These are phyloP conservation scores for Fagopyrum tataricum DNA, from an alignment of 148 eudicot species.

Conservation along the genomic window DNA sequence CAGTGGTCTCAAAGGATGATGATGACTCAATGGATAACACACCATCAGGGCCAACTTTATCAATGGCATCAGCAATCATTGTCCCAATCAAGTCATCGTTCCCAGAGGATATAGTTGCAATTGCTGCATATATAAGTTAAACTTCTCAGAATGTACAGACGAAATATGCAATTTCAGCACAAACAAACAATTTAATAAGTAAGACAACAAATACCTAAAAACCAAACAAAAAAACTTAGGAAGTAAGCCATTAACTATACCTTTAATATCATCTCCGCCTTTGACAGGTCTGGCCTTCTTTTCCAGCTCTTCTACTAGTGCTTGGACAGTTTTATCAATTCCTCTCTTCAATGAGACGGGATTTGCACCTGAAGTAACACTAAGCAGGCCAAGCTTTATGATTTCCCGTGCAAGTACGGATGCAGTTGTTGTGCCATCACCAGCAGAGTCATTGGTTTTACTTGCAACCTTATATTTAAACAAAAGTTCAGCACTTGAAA, in stretches of 20 bases:
- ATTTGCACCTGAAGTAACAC: conserved; percentile 95
- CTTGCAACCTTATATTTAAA: conserved; percentile 49
- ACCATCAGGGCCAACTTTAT: conserved; percentile 98
- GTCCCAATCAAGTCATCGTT: conserved; percentile 83
- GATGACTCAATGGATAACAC: conserved; percentile 95
- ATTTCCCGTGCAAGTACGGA: conserved; percentile 92
- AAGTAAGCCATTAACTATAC: conserved; percentile 22
- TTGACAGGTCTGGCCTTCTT: conserved; percentile 83
- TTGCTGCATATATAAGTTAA: conserved; percentile 38
- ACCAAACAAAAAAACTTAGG: no score
- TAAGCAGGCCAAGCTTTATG: conserved; percentile 69
- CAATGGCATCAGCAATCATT: conserved; percentile 98
- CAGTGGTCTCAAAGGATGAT: conserved; percentile 95
- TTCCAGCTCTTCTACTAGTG: conserved; percentile 71
- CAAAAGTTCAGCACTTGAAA: not conserved
- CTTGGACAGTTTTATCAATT: conserved; percentile 85
- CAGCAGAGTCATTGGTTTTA: conserved; percentile 96
- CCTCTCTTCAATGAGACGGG: conserved; percentile 93
- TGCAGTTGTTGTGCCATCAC: conserved; percentile 98
- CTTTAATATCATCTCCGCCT: conserved; percentile 91
- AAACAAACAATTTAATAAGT: not conserved
- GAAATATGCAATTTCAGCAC: not conserved
- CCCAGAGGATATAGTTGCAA: conserved; percentile 93
- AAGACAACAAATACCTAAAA: not conserved
- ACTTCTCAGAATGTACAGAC: not conserved